These are phyloP conservation scores for Nicotiana obtusifolia DNA, from an alignment of 257 asterid genomes.

Conservation along the genomic window DNA sequence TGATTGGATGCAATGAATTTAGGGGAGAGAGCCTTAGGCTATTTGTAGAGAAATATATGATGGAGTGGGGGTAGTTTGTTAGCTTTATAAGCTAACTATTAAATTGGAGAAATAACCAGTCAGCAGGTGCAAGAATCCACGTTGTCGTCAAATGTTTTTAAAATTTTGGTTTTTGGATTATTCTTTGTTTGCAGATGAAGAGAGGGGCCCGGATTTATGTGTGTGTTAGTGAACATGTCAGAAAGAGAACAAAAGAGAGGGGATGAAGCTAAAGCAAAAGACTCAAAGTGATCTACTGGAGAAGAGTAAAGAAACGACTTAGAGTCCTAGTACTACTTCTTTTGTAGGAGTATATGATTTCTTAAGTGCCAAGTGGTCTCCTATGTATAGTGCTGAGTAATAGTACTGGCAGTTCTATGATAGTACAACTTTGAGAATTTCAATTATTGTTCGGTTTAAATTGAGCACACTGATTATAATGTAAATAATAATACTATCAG, in stretches of 20 bases:
- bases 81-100: slow-evolving; percentile 28
- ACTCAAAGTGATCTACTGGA: slow-evolving; percentile 1
- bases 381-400: not conserved
- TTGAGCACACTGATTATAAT: no score
- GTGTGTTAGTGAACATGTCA: not conserved
- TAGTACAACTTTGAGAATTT: not conserved
- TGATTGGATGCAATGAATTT: slow-evolving; percentile 22
- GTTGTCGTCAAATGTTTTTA: slow-evolving; percentile 36
- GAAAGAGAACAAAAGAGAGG: not conserved
- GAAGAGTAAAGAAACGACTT: slow-evolving; percentile 3
- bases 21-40: not conserved
- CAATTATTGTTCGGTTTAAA: not conserved
- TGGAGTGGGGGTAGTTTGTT: slow-evolving; percentile 16
- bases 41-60: slow-evolving; percentile 8
- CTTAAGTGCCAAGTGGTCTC: not conserved
- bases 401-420: not conserved
- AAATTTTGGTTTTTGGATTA: slow-evolving; percentile 2
- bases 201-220: not conserved
- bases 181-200: slow-evolving; percentile 16
- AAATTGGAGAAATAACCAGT: slow-evolving; percentile 33
- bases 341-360: not conserved
- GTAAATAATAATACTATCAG: no score
- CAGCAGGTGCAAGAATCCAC: slow-evolving; percentile 39
- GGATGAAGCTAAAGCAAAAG: not conserved
- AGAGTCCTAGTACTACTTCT: not conserved